A percentile compares a stretch with the other conserved stretches of the same genome.
These are phyloP conservation scores for Pichia sp. DNA, from an alignment of 1,139 yeast species.

Conservation along the genomic window DNA sequence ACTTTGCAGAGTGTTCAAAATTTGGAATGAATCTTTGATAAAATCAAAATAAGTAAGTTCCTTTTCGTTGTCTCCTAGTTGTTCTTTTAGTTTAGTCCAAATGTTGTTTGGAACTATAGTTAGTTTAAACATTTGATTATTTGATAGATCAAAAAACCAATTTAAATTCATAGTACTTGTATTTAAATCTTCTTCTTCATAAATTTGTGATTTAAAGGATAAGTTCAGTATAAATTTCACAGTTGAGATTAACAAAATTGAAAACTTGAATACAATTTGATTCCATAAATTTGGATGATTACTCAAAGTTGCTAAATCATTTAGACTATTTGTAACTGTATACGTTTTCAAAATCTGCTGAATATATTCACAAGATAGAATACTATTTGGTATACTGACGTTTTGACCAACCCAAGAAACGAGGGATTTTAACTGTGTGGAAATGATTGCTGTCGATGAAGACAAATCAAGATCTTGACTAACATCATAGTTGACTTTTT, in stretches of 20 bases:
- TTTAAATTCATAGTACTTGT: conserved; percentile 51
- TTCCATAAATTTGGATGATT: background rate
- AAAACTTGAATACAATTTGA: conserved; percentile 28
- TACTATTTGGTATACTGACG: conserved; percentile 11
- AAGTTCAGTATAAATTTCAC: conserved; percentile 43
- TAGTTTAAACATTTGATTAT: conserved; percentile 6
- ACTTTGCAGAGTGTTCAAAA: conserved; percentile 7
- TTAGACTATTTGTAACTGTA: conserved; percentile 1
- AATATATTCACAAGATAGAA: conserved; percentile 14
- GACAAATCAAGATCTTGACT: conserved; percentile 31
- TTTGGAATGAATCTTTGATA: conserved; percentile 9
- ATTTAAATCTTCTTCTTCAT: conserved; percentile 71
- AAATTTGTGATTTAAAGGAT: conserved; percentile 51
- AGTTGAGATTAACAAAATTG: conserved; percentile 45
- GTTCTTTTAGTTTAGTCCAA: conserved; percentile 1
- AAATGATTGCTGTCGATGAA: conserved; percentile 42
- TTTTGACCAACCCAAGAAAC: conserved; percentile 16
- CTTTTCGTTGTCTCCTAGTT: conserved; percentile 8
- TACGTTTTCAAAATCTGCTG: conserved; percentile 4
- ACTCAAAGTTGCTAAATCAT: conserved; percentile 3
- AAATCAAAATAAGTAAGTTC: conserved; percentile 1
- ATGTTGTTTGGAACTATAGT: conserved; percentile 2
- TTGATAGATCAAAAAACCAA: conserved; percentile 15
- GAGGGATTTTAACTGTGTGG: conserved; percentile 19
- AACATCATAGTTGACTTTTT: conserved; percentile 35